Base-by-base conservation (phyloP, 2,329 filamentous ascomycete genomes). In the Geosmithia flava region DNA sequence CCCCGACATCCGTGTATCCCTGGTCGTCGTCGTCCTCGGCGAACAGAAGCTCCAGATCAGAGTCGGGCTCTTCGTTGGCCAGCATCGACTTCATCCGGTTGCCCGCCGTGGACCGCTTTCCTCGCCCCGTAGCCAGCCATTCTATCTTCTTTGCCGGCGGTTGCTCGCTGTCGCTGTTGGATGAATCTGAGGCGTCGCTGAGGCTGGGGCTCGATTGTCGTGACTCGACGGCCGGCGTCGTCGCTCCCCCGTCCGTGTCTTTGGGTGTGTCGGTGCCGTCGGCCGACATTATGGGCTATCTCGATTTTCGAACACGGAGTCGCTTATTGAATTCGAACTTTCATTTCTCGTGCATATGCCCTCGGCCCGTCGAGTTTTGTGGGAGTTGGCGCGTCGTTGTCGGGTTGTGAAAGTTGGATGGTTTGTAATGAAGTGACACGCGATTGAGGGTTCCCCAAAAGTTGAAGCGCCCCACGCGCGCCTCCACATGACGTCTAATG, bases 1-100 rank as follows among this genome's bases (percentile, higher is more conserved):
- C 75, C 44, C 79, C 82, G 7, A 74, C 78, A 57, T 89, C 84
- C 48, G 79, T 81, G 65, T 90, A 83, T 52, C 84, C 75, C 50
- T 71, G 71, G 56, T 85, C 81, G 50, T 84, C 72, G 49, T 79
- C 86, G 51, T 83, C 80, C 60, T 87, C 83, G 53, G 81, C 80
- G 56, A 88, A 88, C n/a, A 88, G 72, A 2, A 87, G 70, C 55
- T 85, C 81, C n/a, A 87, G 74, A 46, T 83, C 79, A 27, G 75
- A 75, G 53, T 80, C 81, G 44, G 81, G 81, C 52, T 82, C 81
- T 59, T 88, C 85, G 54, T 83, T 82, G 48, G 85, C 80, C 44
- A 93, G 71, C 61, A 95, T 79, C 46, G 80, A 79, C 56, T 85
- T 82, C 75, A 95, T 85, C 53, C 87, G 81, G 61, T 88, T 90